A percentile compares a stretch with the other conserved stretches of the same genome.
phyloP scores from a whole-genome alignment of 768 basidiomycete species.

The Rubroboletus pulcherrimus region DNA sequence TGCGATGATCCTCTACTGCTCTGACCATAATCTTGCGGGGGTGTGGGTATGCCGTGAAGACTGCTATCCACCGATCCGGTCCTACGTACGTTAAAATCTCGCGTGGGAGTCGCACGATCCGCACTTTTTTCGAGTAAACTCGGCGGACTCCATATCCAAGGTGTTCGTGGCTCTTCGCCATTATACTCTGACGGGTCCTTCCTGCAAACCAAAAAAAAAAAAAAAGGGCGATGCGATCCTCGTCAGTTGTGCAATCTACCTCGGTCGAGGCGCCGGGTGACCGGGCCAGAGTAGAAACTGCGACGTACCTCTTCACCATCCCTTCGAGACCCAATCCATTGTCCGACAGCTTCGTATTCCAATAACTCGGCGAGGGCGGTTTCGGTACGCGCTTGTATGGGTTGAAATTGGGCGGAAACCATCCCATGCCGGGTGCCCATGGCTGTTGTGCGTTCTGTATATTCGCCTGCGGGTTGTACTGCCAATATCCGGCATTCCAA shows the following conservation, averaged over 20 bases:
- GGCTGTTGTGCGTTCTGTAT: slow-evolving; percentile 25
- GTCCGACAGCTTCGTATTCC: slow-evolving; percentile 50
- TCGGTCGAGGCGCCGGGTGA: not conserved
- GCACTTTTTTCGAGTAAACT: slow-evolving; percentile 34
- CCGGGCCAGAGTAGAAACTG: not conserved
- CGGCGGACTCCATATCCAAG: slow-evolving; percentile 72
- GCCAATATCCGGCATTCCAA: slow-evolving; percentile 56
- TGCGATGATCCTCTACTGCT: slow-evolving; percentile 14
- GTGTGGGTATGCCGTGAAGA: slow-evolving; percentile 7
- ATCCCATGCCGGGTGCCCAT: slow-evolving; percentile 33
- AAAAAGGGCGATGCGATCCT: not conserved
- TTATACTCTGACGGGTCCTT: slow-evolving; percentile 31
- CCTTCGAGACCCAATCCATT: slow-evolving; percentile 65
- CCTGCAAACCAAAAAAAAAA: slow-evolving; percentile 8
- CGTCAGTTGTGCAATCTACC: slow-evolving; percentile 11
- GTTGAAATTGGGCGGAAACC: slow-evolving; percentile 39
- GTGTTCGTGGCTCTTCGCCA: slow-evolving; percentile 47
- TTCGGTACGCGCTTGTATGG: slow-evolving; percentile 65
- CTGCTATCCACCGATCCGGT: slow-evolving; percentile 21
- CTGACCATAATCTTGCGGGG: slow-evolving; percentile 22
- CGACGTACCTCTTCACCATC: slow-evolving; percentile 58
- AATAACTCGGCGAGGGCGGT: slow-evolving; percentile 62
- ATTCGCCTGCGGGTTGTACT: slow-evolving; percentile 41
- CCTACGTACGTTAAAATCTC: slow-evolving; percentile 25
- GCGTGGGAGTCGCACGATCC: slow-evolving; percentile 29